phyloP scores from a whole-genome alignment of 2,329 filamentous ascomycete species.

The Ophiocordyceps unilateralis region DNA sequence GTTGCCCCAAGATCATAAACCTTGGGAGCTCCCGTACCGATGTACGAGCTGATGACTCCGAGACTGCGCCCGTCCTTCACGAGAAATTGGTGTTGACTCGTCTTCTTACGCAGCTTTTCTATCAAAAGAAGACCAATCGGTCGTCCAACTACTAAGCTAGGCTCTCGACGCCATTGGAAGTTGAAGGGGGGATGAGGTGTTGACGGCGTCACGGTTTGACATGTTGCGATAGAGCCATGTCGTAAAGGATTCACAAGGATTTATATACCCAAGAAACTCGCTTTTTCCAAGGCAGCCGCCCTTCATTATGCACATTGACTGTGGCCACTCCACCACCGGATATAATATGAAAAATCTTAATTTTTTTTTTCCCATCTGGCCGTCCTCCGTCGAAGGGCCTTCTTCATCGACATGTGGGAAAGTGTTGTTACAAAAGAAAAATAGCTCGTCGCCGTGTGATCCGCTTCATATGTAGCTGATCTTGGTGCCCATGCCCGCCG shows the following conservation, averaged over 20 bases:
- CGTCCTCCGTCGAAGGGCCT: background rate
- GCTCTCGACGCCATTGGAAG: too few relatives aligned
- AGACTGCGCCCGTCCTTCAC: background rate
- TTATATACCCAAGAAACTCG: background rate
- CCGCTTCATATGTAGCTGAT: conserved; percentile 95
- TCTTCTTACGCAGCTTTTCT: conserved; percentile 30
- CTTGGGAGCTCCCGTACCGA: conserved; percentile 90
- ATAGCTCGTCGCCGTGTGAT: conserved; percentile 6
- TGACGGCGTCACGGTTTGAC: background rate
- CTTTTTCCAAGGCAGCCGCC: background rate
- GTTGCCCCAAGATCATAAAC: conserved; percentile 98
- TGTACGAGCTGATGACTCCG: conserved; percentile 26
- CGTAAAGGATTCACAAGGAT: background rate
- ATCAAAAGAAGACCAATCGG: conserved; percentile 51
- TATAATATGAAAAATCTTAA: background rate
- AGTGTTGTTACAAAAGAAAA: conserved; percentile 6
- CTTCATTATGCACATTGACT: background rate
- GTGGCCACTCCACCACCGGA: too few relatives aligned
- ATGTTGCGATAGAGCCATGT: background rate
- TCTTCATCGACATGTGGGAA: conserved; percentile 10
- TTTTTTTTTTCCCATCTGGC: background rate
- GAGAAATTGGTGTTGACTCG: background rate
- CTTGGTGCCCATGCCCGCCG: conserved; percentile 91
- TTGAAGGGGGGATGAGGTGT: conserved; percentile 16
- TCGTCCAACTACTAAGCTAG: conserved; percentile 38